phyloP scores from a whole-genome alignment of 2,329 filamentous ascomycete genomes.

The Ophiosphaerella herpotricha region DNA sequence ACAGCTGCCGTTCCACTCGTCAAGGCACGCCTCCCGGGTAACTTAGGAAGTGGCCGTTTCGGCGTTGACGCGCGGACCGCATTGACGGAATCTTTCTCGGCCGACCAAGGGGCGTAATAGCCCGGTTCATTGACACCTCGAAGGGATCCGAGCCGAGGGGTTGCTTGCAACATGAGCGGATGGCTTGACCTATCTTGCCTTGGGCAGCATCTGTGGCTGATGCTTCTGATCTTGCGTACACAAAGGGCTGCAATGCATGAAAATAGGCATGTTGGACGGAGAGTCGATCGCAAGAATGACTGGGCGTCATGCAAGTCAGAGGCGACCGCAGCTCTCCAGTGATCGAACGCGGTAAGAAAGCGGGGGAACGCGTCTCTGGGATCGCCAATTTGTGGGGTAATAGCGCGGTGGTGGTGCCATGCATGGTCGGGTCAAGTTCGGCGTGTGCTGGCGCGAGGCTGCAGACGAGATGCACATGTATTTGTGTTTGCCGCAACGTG shows the following conservation, averaged over 20 bases:
- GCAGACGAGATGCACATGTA: slow-evolving; percentile 10
- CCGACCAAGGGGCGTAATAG: too few relatives aligned
- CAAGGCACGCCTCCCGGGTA: neutral
- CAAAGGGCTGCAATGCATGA: slow-evolving; percentile 25
- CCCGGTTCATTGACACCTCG: too few relatives aligned
- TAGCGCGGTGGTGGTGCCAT: slow-evolving; percentile 28
- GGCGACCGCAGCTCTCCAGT: slow-evolving; percentile 26
- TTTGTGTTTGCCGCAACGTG: slow-evolving; percentile 8
- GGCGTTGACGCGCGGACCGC: too few relatives aligned
- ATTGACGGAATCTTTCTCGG: too few relatives aligned
- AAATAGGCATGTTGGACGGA: slow-evolving; percentile 14
- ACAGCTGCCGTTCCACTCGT: neutral
- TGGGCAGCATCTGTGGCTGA: slow-evolving; percentile 19
- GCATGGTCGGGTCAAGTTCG: slow-evolving; percentile 28
- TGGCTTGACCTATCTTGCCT: slow-evolving; percentile 17
- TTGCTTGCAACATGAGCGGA: slow-evolving; percentile 12
- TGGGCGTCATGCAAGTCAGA: slow-evolving; percentile 45
- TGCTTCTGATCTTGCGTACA: slow-evolving; percentile 25
- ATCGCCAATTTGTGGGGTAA: slow-evolving; percentile 48
- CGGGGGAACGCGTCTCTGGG: slow-evolving; percentile 36
- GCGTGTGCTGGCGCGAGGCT: slow-evolving; percentile 33
- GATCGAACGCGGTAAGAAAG: slow-evolving; percentile 41
- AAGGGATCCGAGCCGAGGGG: neutral
- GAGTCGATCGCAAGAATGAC: slow-evolving; percentile 23
- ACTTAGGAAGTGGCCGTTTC: too few relatives aligned